A percentile compares a stretch with the other conserved stretches of the same genome.
These are phyloP conservation scores for Fagus sylvatica DNA, from an alignment of 306 rosid genomes.

Conservation along the genomic window DNA sequence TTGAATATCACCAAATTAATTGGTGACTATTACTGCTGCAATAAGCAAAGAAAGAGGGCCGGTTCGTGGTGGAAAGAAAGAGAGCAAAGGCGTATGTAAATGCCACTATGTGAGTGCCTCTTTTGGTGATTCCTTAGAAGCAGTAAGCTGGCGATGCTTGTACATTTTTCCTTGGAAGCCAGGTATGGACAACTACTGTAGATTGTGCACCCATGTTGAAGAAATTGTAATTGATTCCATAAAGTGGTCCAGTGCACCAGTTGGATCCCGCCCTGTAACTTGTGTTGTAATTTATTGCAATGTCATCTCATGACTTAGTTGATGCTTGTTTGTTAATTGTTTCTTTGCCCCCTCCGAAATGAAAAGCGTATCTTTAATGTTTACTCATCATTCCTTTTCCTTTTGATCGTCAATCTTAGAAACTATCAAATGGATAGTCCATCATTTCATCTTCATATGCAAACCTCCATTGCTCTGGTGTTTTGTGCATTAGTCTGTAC, in stretches of 20 bases:
- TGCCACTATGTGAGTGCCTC: constrained; percentile 13
- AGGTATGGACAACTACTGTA: constrained; percentile 37
- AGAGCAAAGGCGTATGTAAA: constrained; percentile 8
- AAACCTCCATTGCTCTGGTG: constrained; percentile 9
- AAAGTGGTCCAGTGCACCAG: constrained; percentile 33
- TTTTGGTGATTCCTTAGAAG: constrained; percentile 32
- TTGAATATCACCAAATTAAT: constrained; percentile 22
- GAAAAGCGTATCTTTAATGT: constrained; percentile 26
- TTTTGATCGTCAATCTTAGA: constrained; percentile 30
- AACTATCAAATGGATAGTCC: constrained; percentile 31
- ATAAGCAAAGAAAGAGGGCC: constrained; percentile 25
- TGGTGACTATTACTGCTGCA: constrained; percentile 27
- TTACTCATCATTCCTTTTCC: constrained; percentile 23
- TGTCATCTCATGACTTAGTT: constrained; percentile 26
- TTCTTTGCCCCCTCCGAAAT: constrained; percentile 28
- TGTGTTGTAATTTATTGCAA: constrained; percentile 18
- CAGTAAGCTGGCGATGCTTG: constrained; percentile 38
- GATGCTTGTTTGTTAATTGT: constrained; percentile 17
- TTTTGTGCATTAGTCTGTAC: constrained; percentile 18
- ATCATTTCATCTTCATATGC: constrained; percentile 5
- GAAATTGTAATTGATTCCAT: constrained; percentile 44
- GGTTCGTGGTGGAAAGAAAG: constrained; percentile 17
- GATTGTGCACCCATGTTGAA: constrained; percentile 37
- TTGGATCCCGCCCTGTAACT: constrained; percentile 21
- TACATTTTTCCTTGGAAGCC: constrained; percentile 49